phyloP scores from a whole-genome alignment of 2,329 filamentous ascomycete genomes.

The Nemania sp. region DNA sequence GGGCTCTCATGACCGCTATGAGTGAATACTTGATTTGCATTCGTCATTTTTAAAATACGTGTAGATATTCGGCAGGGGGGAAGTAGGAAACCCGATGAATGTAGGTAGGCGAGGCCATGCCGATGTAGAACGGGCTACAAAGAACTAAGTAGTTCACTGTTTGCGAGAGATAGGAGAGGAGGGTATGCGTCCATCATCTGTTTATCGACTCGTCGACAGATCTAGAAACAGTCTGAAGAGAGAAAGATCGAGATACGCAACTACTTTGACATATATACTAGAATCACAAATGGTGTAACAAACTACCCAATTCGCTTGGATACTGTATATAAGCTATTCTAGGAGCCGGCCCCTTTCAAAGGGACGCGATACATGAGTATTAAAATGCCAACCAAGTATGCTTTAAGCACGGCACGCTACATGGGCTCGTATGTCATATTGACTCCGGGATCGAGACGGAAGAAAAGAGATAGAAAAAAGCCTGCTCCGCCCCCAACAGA shows the following conservation, averaged over 20 bases:
- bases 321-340: constrained; percentile 33
- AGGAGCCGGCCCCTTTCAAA: constrained; percentile 31
- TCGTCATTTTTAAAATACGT: constrained; percentile 71
- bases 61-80: too few species aligned
- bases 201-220: background rate
- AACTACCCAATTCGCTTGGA: constrained; percentile 4
- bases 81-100: too few species aligned
- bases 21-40: constrained; percentile 75
- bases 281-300: background rate
- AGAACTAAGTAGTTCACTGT: background rate
- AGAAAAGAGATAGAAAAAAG: background rate
- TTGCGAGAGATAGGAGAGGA: background rate
- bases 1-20: constrained; percentile 73
- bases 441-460: background rate
- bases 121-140: background rate
- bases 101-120: too few species aligned
- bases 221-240: too few species aligned
- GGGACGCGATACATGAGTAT: constrained; percentile 40
- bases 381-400: constrained; percentile 42
- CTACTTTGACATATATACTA: background rate
- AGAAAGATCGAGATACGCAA: background rate
- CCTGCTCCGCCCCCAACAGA: background rate
- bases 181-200: background rate
- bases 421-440: constrained; percentile 44
- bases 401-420: constrained; percentile 46